Evolutionary conservation across 2,329 filamentous ascomycete species (phyloP).

Genomic region (Sporothrix inflata): DNA sequence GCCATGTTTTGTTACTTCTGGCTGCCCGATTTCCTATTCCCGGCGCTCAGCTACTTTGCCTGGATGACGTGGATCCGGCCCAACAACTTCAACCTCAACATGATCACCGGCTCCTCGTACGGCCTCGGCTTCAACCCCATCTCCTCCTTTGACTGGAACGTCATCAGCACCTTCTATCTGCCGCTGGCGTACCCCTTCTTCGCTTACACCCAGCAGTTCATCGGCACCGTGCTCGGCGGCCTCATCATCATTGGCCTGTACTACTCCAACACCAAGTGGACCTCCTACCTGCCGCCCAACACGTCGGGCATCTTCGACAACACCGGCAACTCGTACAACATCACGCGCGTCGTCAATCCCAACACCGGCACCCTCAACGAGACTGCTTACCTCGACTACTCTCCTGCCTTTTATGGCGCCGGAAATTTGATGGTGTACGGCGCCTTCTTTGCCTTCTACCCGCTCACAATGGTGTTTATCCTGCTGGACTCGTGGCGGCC

Average conservation of each 20-base stretch:
- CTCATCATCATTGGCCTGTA: conserved; percentile 61
- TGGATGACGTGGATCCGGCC: conserved; percentile 60
- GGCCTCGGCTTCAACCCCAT: conserved; percentile 44
- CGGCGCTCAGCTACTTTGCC: conserved; percentile 51
- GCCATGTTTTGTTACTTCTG: conserved; percentile 57
- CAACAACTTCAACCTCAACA: conserved; percentile 40
- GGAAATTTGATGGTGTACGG: conserved; percentile 57
- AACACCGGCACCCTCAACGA: conserved; percentile 50
- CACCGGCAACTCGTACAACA: conserved; percentile 52
- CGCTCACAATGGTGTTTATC: conserved; percentile 55
- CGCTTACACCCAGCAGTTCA: conserved; percentile 64
- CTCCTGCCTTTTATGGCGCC: conserved; percentile 55
- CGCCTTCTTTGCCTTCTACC: conserved; percentile 60
- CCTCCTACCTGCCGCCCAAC: conserved; percentile 55
- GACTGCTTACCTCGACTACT: conserved; percentile 54
- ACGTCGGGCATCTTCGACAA: conserved; percentile 56
- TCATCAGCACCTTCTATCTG: conserved; percentile 22
- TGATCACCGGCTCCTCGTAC: conserved; percentile 42
- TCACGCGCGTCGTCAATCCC: conserved; percentile 46
- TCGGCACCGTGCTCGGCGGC: conserved; percentile 59
- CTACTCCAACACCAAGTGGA: conserved; percentile 62
- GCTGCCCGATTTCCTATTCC: conserved; percentile 55
- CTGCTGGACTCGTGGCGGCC: conserved; percentile 45
- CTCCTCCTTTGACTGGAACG: conserved; percentile 49
- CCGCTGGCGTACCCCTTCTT: conserved; percentile 48